Evolutionary conservation across 129 eudicot species (phyloP).

Genomic region (Calendula officinalis): DNA sequence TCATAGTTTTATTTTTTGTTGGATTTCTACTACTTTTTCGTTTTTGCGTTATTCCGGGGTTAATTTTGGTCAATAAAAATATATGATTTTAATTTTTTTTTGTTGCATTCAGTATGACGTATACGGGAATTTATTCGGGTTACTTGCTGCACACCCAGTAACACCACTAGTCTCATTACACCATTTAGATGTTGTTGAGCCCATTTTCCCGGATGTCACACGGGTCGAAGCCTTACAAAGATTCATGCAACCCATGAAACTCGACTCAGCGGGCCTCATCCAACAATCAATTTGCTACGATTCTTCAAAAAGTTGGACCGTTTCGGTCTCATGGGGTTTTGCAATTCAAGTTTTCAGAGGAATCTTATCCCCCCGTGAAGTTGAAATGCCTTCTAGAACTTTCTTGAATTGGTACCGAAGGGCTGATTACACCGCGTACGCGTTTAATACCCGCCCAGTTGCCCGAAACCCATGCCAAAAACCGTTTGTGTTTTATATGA

Average conservation of each 20-base stretch:
- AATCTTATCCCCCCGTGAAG: constrained; percentile 81
- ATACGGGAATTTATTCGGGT: constrained; percentile 87
- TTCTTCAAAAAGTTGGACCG: constrained; percentile 58
- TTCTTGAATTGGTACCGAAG: constrained; percentile 94
- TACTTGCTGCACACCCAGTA: constrained; percentile 92
- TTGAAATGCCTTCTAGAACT: constrained; percentile 97
- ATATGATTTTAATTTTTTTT: constrained; percentile 2
- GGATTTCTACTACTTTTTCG: not conserved
- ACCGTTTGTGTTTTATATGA: constrained; percentile 78
- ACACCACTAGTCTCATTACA: constrained; percentile 82
- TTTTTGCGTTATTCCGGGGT: no score
- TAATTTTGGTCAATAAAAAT: not conserved
- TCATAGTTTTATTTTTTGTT: not conserved
- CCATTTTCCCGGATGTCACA: constrained; percentile 85
- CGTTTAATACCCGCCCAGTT: constrained; percentile 93
- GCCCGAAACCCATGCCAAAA: constrained; percentile 84
- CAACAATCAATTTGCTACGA: constrained; percentile 94
- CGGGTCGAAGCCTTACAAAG: constrained; percentile 72
- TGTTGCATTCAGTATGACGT: constrained; percentile 75
- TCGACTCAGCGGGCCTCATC: constrained; percentile 87
- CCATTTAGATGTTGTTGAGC: constrained; percentile 94
- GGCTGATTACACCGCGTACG: constrained; percentile 91
- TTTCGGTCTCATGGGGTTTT: constrained; percentile 97
- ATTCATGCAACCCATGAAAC: constrained; percentile 68
- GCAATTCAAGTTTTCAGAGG: constrained; percentile 89